Percentiles rank a stretch among this genome's conserved stretches.
These are phyloP conservation scores for Ophiostoma himal-ulmi DNA, from an alignment of 2,329 filamentous ascomycete genomes.

Conservation along the genomic window DNA sequence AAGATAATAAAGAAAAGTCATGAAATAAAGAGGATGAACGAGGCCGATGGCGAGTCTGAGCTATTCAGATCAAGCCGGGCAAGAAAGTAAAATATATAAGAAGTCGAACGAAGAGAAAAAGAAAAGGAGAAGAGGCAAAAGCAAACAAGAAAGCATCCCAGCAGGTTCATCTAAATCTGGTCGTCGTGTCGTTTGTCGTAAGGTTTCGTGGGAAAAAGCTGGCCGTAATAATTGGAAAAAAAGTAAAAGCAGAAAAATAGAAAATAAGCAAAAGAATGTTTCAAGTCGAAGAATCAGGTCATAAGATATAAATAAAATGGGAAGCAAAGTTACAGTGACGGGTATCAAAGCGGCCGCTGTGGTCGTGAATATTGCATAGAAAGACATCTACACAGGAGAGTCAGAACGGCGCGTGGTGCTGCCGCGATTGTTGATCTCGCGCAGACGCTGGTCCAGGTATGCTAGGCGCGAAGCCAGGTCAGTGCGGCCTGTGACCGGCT, in stretches of 20 bases:
- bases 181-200: slow-evolving; percentile 25
- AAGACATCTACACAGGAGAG: slow-evolving; percentile 42
- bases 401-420: slow-evolving; percentile 40
- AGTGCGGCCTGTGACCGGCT: slow-evolving; percentile 35
- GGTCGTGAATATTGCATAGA: background rate
- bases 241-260: background rate
- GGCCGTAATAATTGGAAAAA: slow-evolving; percentile 16
- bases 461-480: slow-evolving; percentile 49
- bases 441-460: slow-evolving; percentile 54
- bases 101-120: background rate
- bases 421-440: slow-evolving; percentile 46
- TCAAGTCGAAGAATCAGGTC: slow-evolving; percentile 1
- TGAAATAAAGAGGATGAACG: background rate
- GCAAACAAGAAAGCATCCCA: slow-evolving; percentile 22
- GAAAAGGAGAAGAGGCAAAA: slow-evolving; percentile 17
- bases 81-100: slow-evolving; percentile 8
- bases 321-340: background rate
- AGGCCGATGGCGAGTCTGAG: background rate
- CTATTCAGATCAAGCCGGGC: background rate
- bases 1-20: background rate
- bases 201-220: slow-evolving; percentile 23
- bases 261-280: background rate
- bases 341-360: background rate
- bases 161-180: slow-evolving; percentile 22
- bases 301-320: slow-evolving; percentile 14